Base-by-base conservation (phyloP, 345 rosid species). In the Citrus unshiu region DNA sequence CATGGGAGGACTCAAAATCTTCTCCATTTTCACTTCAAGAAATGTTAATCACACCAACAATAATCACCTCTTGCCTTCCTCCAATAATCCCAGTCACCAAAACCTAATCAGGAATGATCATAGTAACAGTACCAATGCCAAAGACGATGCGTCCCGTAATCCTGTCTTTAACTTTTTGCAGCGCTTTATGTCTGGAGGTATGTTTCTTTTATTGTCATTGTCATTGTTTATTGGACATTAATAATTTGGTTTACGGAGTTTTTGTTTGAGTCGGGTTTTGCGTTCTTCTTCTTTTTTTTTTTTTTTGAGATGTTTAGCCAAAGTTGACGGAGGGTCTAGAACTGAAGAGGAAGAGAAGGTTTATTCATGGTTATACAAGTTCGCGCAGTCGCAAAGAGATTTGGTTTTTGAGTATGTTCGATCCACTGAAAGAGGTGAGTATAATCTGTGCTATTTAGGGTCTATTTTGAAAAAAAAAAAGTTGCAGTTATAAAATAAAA, bases 391-490 rank as follows among this genome's bases (percentile, higher is more conserved):
- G 32, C 87, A 87, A 9, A 88, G 57, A 79, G 82, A 90, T 75
- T 37, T 91, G 77, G 93, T 81, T 65, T 91, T 84, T 25, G 95
- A 91, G 80, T 91, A 88, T 85, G 93, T 90, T 78, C 85, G 81
- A 34, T 91, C 95, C 75, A 91, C 95, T 0, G 95, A 91, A 86
- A 90, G 93, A 67, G 95, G 93, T 91, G 24, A 74, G 85, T 54
- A 4, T 34, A 5, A 13, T 62, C 34, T 27, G 43, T 62, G 29
- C 46, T 19, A 22, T 39, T 0, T 12, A 10, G 16, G 14, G 4
- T 43, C 16, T 46, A 3, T 13, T 46, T 12, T 1, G 3, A 46
- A 46, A 43, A 43, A 40, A 40, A 43, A 0, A 46, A 46, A 0
- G 3, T 46, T 46, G 0, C 0, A 13, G 16, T 46, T 13, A 13